Percentiles rank a stretch among this genome's conserved stretches.
Conservation (phyloP, 2,329 filamentous ascomycete genomes). For the Paramyrothecium sp. region DNA sequence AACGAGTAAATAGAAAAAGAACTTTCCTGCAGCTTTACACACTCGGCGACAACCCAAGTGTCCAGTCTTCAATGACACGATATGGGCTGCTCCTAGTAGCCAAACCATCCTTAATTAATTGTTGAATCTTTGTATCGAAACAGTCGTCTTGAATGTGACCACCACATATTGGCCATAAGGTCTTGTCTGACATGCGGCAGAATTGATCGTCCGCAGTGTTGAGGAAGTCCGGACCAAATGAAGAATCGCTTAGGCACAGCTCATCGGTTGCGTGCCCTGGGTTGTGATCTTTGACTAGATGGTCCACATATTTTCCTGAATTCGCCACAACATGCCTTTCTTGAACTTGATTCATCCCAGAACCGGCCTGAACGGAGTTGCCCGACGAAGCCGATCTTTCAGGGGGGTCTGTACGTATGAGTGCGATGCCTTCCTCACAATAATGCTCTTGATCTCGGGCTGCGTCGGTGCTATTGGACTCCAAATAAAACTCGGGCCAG, state of each 20-base stretch:
- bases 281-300: slow-evolving; percentile 5
- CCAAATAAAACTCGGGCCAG: slow-evolving; percentile 22
- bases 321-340: too few species aligned
- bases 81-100: background rate
- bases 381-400: too few species aligned
- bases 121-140: slow-evolving; percentile 3
- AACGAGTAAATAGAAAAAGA: too few species aligned
- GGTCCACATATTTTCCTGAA: background rate
- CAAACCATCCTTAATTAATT: slow-evolving; percentile 2
- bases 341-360: too few species aligned
- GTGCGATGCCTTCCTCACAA: slow-evolving; percentile 9
- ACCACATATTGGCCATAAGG: slow-evolving; percentile 7
- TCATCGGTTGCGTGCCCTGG: background rate
- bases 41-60: too few species aligned
- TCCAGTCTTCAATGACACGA: background rate
- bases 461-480: slow-evolving; percentile 5
- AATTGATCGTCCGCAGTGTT: slow-evolving; percentile 7
- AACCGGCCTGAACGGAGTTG: too few species aligned
- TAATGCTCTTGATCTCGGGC: slow-evolving; percentile 10
- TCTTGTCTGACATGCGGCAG: slow-evolving; percentile 11
- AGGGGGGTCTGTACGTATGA: too few species aligned
- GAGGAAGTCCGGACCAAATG: slow-evolving; percentile 6
- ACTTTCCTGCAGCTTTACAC: too few species aligned
- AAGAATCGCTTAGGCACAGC: slow-evolving; percentile 7
- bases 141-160: slow-evolving; percentile 1